Base-by-base conservation (phyloP, 2,329 filamentous ascomycete species). In the Orbilia oligospora region DNA sequence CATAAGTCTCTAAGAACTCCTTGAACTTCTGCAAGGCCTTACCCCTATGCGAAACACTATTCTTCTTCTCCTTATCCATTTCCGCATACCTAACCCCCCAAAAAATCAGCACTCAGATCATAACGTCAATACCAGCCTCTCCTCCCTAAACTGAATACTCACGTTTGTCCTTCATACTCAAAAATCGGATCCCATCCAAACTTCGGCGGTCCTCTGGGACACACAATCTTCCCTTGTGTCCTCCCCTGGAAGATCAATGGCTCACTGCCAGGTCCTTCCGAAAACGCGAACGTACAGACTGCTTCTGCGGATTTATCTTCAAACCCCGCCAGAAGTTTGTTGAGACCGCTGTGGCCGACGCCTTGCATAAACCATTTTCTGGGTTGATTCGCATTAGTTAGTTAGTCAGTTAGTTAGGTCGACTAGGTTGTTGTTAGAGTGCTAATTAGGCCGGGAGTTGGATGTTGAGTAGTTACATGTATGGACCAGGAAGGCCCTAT, bases 271-370 rank as follows among this genome's bases (percentile, higher is more conserved):
- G 94, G 96, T 0, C 95, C 96, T 80, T 91, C 88, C 69, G 90
- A 96, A 85, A 97, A 97, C 24, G 91, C 96, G 85, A 99, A 99
- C 0, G 96, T 99, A 86, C 95, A 97, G 55, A 99, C 92, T 18
- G 96, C 95, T 85, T 97, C 91, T 53, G 94, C 94, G 53, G 91
- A 92, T 85, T 97, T 97, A 85, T 99, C 93, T 30, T 92, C 88
- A 84, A 97, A 97, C 5, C 91, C 93, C 66, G 90, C 91, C 48
- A 99, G 90, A 80, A 99, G 89, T 83, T 95, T 96, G 86, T 97
- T 97, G 75, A 99, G 87, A 14, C 96, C 92, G 61, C 91, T 87
- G 81, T 94, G 93, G 71, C 96, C 96, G 73, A 97, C 87, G 33
- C 90, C 88, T 79, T 92, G 86, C 85, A 99, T 88, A 86, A 99